A percentile compares a stretch with the other conserved stretches of the same genome.
Evolutionary conservation across 73 alveolate genomes (phyloP).

Genomic region (Paramecium sonneborni): DNA sequence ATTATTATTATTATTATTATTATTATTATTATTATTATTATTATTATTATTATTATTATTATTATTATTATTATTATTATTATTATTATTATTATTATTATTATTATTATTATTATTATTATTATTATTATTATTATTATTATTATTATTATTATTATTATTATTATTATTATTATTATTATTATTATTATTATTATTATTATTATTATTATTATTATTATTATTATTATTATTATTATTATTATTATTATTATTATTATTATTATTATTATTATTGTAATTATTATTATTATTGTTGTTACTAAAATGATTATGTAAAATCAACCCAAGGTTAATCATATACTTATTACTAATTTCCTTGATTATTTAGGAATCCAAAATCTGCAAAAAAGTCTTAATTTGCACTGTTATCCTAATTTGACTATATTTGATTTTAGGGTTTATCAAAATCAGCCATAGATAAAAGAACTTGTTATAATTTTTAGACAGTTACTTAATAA

Average conservation of each 20-base stretch:
- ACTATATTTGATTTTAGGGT: too few relatives aligned
- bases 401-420: too few relatives aligned
- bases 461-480: background rate
- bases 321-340: slow-evolving; percentile 38
- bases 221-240: background rate
- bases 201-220: background rate
- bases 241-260: background rate
- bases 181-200: background rate
- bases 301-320: background rate
- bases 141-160: too few relatives aligned
- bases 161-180: background rate
- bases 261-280: too few relatives aligned
- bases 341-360: background rate
- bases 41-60: too few relatives aligned
- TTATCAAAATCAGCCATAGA: slow-evolving; percentile 30
- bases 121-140: background rate
- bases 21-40: too few relatives aligned
- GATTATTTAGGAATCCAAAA: slow-evolving; percentile 7
- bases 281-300: too few relatives aligned
- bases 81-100: too few relatives aligned
- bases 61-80: too few relatives aligned
- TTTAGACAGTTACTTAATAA: slow-evolving; percentile 23
- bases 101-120: too few relatives aligned
- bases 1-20: too few relatives aligned
- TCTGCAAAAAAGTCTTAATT: slow-evolving; percentile 25